Conservation (phyloP, 2,329 filamentous ascomycete genomes). For the Ophidiomyces ophidiicola region DNA sequence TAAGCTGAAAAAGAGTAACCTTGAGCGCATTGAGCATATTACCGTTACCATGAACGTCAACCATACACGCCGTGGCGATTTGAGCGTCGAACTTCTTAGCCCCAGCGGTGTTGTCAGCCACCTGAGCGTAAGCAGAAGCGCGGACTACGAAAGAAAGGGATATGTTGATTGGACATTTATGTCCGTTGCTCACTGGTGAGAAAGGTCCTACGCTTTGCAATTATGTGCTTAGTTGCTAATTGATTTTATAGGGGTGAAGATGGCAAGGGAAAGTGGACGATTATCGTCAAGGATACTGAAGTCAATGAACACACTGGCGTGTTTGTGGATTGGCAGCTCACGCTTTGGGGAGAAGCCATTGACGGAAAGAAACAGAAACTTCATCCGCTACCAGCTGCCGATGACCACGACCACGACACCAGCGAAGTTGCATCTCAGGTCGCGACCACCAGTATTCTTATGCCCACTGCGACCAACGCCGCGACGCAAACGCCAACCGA, state of each 20-base stretch:
- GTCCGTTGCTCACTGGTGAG: slow-evolving; percentile 90
- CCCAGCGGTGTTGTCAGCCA: slow-evolving; percentile 72
- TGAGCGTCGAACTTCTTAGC: slow-evolving; percentile 84
- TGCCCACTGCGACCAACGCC: slow-evolving; percentile 34
- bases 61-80: slow-evolving; percentile 74
- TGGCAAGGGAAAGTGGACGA: slow-evolving; percentile 78
- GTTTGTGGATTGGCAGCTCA: slow-evolving; percentile 85
- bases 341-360: slow-evolving; percentile 82
- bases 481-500: slow-evolving; percentile 44
- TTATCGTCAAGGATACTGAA: slow-evolving; percentile 73
- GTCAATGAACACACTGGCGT: slow-evolving; percentile 64
- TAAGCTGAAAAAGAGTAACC: slow-evolving; percentile 68
- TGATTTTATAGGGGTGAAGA: slow-evolving; percentile 58
- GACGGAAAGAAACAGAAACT: slow-evolving; percentile 60
- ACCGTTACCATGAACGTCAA: slow-evolving; percentile 95
- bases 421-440: slow-evolving; percentile 45
- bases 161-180: slow-evolving; percentile 98
- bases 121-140: slow-evolving; percentile 60
- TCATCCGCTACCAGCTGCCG: slow-evolving; percentile 67
- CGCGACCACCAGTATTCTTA: slow-evolving; percentile 49
- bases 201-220: slow-evolving; percentile 11
- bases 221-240: neutral
- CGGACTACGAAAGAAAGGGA: slow-evolving; percentile 55
- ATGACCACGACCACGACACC: slow-evolving; percentile 75
- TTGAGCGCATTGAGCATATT: slow-evolving; percentile 82